phyloP scores from a whole-genome alignment of 2,329 filamentous ascomycete species.

The Apiospora koreana region DNA sequence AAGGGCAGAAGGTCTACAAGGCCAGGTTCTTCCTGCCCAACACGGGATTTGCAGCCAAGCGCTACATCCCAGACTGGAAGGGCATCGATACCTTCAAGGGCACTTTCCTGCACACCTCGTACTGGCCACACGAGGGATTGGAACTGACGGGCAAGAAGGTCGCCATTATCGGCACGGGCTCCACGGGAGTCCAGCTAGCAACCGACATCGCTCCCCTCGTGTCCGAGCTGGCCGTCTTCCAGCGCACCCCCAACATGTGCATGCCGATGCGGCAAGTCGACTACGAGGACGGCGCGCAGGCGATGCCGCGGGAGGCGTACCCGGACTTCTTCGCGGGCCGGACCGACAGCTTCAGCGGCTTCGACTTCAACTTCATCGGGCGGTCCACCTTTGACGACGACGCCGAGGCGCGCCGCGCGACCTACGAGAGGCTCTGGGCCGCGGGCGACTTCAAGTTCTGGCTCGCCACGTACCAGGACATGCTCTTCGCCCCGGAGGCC shows the following conservation, averaged over 20 bases:
- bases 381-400: slow-evolving; percentile 56
- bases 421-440: slow-evolving; percentile 49
- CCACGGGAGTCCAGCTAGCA: slow-evolving; percentile 62
- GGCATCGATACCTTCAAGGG: slow-evolving; percentile 61
- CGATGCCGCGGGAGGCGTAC: slow-evolving; percentile 44
- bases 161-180: slow-evolving; percentile 65
- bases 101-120: slow-evolving; percentile 56
- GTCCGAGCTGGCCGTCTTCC: slow-evolving; percentile 57
- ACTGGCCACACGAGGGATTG: slow-evolving; percentile 58
- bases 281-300: slow-evolving; percentile 44
- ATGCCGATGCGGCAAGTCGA: slow-evolving; percentile 57
- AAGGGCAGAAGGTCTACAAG: slow-evolving; percentile 37
- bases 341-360: slow-evolving; percentile 56
- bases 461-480: slow-evolving; percentile 55
- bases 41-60: slow-evolving; percentile 50
- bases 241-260: slow-evolving; percentile 65
- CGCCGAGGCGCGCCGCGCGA: slow-evolving; percentile 46
- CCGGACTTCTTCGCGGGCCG: slow-evolving; percentile 52
- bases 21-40: slow-evolving; percentile 47
- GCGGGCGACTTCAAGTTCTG: slow-evolving; percentile 55
- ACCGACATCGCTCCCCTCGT: slow-evolving; percentile 58
- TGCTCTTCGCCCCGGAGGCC: slow-evolving; percentile 41
- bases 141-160: slow-evolving; percentile 56
- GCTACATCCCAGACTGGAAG: slow-evolving; percentile 37
- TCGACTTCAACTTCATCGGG: slow-evolving; percentile 56